Evolutionary conservation across 768 basidiomycete species (phyloP).

Genomic region (Lentinus brumalis): DNA sequence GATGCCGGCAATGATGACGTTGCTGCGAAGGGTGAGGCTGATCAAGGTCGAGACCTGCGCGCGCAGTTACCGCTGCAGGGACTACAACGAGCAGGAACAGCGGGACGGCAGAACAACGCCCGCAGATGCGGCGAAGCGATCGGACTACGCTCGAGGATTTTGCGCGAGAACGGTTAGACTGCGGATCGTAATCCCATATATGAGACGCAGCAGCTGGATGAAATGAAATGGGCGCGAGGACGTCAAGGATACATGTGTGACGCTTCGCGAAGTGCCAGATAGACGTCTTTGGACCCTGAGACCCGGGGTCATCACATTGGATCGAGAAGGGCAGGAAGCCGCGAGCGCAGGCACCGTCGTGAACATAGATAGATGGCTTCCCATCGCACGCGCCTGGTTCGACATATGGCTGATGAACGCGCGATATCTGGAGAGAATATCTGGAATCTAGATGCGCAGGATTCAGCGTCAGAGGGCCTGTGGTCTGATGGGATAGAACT

Average conservation of each 20-base stretch:
- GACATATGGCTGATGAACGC: slow-evolving; percentile 1
- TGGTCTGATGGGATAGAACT: slow-evolving; percentile 9
- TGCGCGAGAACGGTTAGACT: neutral
- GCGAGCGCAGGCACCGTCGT: slow-evolving; percentile 1
- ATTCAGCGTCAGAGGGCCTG: slow-evolving; percentile 6
- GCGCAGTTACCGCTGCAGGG: neutral
- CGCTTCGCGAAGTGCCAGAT: slow-evolving; percentile 8
- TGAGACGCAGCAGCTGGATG: neutral
- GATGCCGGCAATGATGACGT: slow-evolving; percentile 18
- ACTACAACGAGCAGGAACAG: neutral
- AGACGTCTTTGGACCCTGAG: slow-evolving; percentile 1
- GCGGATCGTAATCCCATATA: neutral
- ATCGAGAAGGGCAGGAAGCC: slow-evolving; percentile 12
- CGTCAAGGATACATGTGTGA: slow-evolving; percentile 1
- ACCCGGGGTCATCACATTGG: neutral
- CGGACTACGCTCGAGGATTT: neutral
- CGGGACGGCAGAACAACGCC: neutral
- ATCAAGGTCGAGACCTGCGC: neutral
- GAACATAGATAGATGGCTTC: neutral
- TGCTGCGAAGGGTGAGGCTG: slow-evolving; percentile 4
- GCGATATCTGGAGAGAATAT: slow-evolving; percentile 5
- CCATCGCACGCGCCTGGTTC: neutral
- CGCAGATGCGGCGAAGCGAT: neutral
- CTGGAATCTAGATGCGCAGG: slow-evolving; percentile 16
- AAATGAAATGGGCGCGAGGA: neutral